These are phyloP conservation scores for Solanum sitiens DNA, from an alignment of 257 asterid genomes.

Conservation along the genomic window DNA sequence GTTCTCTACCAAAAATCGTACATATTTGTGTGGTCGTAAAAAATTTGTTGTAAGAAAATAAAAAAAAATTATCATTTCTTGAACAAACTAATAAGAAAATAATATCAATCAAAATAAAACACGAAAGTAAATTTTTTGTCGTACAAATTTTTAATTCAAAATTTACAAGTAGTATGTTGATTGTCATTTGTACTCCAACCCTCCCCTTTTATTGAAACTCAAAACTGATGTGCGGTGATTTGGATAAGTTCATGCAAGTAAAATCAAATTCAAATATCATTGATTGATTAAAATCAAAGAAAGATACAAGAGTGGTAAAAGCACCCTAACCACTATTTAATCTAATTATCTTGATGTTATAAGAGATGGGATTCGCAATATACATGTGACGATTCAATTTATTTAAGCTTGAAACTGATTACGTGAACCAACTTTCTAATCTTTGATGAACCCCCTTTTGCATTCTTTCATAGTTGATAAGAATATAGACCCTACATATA, in stretches of 20 bases:
- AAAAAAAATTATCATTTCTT: too few relatives aligned
- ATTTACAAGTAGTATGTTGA: not conserved
- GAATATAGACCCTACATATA: not conserved
- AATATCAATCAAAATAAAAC: not conserved
- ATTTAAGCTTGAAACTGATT: not conserved
- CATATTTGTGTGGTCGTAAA: not conserved
- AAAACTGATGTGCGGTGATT: not conserved
- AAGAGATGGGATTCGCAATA: not conserved
- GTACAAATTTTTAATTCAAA: not conserved
- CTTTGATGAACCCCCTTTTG: not conserved
- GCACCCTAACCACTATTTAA: not conserved
- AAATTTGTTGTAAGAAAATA: not conserved
- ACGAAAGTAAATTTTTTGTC: not conserved
- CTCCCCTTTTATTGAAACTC: not conserved
- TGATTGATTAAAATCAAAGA: not conserved
- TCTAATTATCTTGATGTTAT: not conserved
- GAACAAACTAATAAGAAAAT: too few relatives aligned
- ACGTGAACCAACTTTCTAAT: not conserved
- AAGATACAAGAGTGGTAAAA: not conserved
- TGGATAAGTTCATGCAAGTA: not conserved
- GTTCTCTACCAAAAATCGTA: not conserved
- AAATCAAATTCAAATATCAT: not conserved
- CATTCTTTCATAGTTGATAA: not conserved
- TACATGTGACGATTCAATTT: not conserved
- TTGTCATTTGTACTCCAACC: not conserved